Base-by-base conservation (phyloP, 345 rosid genomes). In the Trapa incisa region DNA sequence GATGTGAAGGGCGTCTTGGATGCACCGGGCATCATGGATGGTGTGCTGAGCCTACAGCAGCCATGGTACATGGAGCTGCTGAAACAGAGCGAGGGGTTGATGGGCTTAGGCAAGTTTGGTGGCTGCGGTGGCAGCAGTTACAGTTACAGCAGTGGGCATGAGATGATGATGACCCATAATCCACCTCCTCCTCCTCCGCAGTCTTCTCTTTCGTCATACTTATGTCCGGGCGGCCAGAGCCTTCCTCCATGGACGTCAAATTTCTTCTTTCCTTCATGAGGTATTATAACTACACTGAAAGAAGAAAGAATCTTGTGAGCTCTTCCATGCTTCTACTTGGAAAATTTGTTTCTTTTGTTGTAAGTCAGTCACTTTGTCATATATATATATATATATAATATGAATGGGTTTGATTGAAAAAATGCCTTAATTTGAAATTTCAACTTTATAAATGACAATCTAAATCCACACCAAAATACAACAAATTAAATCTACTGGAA, bases 41-140 rank as follows among this genome's bases (percentile, higher is more conserved):
- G 17, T 17, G 29, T 37, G 58, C 66, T 43, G 36, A 43, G 29
- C 29, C 29, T 22, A 22, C 29, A 33, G 12, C 71, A 45, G 66
- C 66, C 65, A 32, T 69, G 71, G 71, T 69, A 69, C 65, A 61
- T 69, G 66, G 71, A 69, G 32, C 35, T 69, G 57, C 47, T 69
- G 65, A 69, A 58, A 47, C 71, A 65, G 1, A 47, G 66, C 35
- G 71, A 69, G 22, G 12, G 50, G 6, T 29, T 65, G 37, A 33
- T n/a, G 52, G 67, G 67, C 37, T 65, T 58, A 7, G 35, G 38
- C 63, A 32, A 38, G 63, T 32, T 58, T 16, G 35, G 10, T 15
- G 35, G 32, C 33, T 11, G 8, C 37, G 42, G 8, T 22, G 5
- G 9, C 47, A 41, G 17, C 47, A 39, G 22, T 17, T 37, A 63